phyloP scores from a whole-genome alignment of 1,284 basidiomycete species.

The Cutaneotrichosporon sp. region DNA sequence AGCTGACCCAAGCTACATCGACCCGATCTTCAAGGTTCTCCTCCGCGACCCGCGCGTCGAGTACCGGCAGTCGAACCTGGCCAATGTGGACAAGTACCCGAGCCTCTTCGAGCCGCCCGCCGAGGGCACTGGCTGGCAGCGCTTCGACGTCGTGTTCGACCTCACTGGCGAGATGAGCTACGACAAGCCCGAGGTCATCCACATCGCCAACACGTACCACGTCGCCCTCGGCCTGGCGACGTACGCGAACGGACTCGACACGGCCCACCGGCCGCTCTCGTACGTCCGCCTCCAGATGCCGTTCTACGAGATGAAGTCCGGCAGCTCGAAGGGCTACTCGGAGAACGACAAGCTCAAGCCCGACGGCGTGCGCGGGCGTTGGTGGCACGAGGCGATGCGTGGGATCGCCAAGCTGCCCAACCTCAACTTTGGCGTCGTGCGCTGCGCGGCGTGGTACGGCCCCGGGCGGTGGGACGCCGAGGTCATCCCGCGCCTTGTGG shows the following conservation, averaged over 20 bases:
- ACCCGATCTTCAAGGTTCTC: constrained; percentile 69
- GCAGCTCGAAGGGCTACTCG: constrained; percentile 57
- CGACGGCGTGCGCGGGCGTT: constrained; percentile 69
- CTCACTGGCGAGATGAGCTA: constrained; percentile 69
- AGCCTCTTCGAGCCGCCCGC: constrained; percentile 43
- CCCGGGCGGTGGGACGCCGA: constrained; percentile 42
- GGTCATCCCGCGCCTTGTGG: constrained; percentile 69
- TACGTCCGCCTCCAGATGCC: constrained; percentile 79
- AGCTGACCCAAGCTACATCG: constrained; percentile 65
- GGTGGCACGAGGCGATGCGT: constrained; percentile 87
- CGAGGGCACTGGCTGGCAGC: constrained; percentile 23
- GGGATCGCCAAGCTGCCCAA: constrained; percentile 69
- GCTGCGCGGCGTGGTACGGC: constrained; percentile 46
- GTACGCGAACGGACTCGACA: constrained; percentile 60
- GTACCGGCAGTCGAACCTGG: constrained; percentile 81
- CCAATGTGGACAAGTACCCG: constrained; percentile 54
- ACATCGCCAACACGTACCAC: constrained; percentile 74
- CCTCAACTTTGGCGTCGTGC: constrained; percentile 11
- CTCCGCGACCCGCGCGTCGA: constrained; percentile 56
- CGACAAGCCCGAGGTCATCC: constrained; percentile 71
- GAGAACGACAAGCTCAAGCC: constrained; percentile 74
- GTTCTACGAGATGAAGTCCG: constrained; percentile 69
- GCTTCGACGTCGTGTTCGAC: constrained; percentile 49
- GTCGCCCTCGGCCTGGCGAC: constrained; percentile 67
- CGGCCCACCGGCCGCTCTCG: constrained; percentile 64